A percentile compares a stretch with the other conserved stretches of the same genome.
Evolutionary conservation across 768 basidiomycete genomes (phyloP).

Genomic region (Lactarius deliciosus): DNA sequence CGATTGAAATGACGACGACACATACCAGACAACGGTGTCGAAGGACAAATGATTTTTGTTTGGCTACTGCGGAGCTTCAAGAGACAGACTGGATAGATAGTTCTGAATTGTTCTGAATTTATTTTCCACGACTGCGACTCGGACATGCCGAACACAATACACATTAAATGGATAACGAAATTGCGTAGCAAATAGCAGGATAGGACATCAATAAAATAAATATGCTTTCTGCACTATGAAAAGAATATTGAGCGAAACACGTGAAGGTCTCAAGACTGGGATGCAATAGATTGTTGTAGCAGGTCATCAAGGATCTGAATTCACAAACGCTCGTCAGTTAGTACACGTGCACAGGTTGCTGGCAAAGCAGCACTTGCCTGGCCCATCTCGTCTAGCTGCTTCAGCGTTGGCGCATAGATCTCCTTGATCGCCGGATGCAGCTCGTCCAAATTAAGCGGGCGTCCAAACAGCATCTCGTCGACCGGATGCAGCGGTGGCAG

Average conservation of each 20-base stretch:
- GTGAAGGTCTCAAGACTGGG: conserved; percentile 2
- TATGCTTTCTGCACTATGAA: conserved; percentile 5
- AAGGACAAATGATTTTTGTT: background rate
- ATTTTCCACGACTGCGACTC: conserved; percentile 3
- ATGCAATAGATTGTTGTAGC: conserved; percentile 20
- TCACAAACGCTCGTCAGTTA: background rate
- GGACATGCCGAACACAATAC: conserved; percentile 15
- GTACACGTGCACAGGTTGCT: background rate
- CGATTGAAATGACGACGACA: background rate
- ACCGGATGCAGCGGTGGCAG: conserved; percentile 56
- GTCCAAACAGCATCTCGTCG: conserved; percentile 73
- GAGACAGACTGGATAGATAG: background rate
- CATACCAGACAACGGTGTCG: background rate
- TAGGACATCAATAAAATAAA: conserved; percentile 14
- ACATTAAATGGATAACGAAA: conserved; percentile 22
- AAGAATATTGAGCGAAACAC: background rate
- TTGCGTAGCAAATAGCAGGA: conserved; percentile 4
- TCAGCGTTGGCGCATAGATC: conserved; percentile 68
- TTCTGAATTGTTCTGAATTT: conserved; percentile 17
- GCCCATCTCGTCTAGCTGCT: conserved; percentile 77
- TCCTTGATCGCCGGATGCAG: conserved; percentile 73
- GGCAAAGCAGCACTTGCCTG: conserved; percentile 47
- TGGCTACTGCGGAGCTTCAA: conserved; percentile 1
- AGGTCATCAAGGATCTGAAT: conserved; percentile 35
- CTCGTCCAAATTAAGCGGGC: conserved; percentile 54